phyloP scores from a whole-genome alignment of 768 basidiomycete genomes.

The Termitomyces sp. region DNA sequence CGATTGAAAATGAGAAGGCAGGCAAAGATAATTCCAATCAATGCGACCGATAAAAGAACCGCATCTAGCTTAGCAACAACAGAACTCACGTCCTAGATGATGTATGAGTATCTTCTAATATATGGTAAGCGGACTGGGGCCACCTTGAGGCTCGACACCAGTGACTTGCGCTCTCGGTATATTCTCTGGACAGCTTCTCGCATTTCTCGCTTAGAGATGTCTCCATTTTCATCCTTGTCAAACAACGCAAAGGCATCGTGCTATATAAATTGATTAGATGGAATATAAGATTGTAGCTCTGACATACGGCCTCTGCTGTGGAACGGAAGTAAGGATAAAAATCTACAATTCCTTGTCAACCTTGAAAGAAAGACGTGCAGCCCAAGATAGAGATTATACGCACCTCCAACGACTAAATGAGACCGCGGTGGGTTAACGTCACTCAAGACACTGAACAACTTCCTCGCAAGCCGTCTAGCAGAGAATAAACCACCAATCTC shows the following conservation, averaged over 20 bases:
- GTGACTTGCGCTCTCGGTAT: constrained; percentile 69
- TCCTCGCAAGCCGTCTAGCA: constrained; percentile 60
- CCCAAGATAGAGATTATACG: constrained; percentile 3
- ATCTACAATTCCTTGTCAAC: constrained; percentile 33
- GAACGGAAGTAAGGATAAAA: constrained; percentile 74
- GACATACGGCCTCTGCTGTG: constrained; percentile 62
- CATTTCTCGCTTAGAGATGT: constrained; percentile 75
- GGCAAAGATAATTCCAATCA: constrained; percentile 58
- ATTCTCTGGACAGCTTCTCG: constrained; percentile 77
- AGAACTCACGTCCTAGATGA: constrained; percentile 55
- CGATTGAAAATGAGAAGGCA: constrained; percentile 74
- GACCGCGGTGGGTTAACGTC: constrained; percentile 53
- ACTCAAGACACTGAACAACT: constrained; percentile 59
- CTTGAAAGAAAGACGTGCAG: not conserved
- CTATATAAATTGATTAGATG: constrained; percentile 23
- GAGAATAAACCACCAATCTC: constrained; percentile 55
- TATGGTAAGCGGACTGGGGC: not conserved
- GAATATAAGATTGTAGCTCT: not conserved
- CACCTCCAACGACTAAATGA: constrained; percentile 65
- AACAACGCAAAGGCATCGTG: constrained; percentile 66
- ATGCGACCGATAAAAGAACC: constrained; percentile 54
- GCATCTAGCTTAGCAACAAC: constrained; percentile 76
- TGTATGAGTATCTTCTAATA: not conserved
- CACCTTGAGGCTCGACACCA: constrained; percentile 67
- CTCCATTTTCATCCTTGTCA: constrained; percentile 81